Evolutionary conservation across 148 eudicot genomes (phyloP), one percentile per base, ranked within the genome.

Genomic region (Chenopodium album): DNA sequence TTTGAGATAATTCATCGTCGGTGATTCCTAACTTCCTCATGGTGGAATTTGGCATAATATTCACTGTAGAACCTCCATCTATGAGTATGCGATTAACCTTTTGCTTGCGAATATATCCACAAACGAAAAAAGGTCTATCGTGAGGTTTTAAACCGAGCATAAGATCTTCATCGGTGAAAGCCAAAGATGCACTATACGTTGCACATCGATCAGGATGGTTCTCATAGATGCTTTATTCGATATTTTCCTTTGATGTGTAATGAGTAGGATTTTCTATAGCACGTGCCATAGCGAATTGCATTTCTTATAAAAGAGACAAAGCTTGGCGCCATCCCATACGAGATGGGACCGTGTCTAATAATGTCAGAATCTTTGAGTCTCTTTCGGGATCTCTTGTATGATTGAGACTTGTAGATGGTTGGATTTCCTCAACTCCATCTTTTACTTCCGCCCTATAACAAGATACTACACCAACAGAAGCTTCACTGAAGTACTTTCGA

Each of bases 11-110:
- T 17, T 73, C 76, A 5, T 73, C 60, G 19, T n/a, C 2, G 6
- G 32, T 46, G 11, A 48, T 73, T 1, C 60, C 19, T 44, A 72
- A 16, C 4, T 72, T 32, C 19, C 1, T 9, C 63, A 74, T 74
- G 29, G 34, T 74, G 26, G 77, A 23, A 19, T 74, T 74, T 2
- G 77, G 77, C 77, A 48, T 50, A 7, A 74, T 64, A 7, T 77
- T 77, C 23, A 77, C 56, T 0, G n/a, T 22, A 11, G 56, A 77
- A 14, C 23, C 59, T 41, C 79, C 37, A 11, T 64, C 71, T 12
- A 64, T 1, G 8, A 77, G 4, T 19, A 63, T 65, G 22, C n/a
- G 34, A 1, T n/a, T 26, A 0, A 64, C 59, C n/a, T n/a, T 41
- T 23, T 65, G 32, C 10, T 28, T 50, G 1, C 34, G 5, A 28